Base-by-base conservation (phyloP, 768 basidiomycete genomes). In the Tricholoma sp. region DNA sequence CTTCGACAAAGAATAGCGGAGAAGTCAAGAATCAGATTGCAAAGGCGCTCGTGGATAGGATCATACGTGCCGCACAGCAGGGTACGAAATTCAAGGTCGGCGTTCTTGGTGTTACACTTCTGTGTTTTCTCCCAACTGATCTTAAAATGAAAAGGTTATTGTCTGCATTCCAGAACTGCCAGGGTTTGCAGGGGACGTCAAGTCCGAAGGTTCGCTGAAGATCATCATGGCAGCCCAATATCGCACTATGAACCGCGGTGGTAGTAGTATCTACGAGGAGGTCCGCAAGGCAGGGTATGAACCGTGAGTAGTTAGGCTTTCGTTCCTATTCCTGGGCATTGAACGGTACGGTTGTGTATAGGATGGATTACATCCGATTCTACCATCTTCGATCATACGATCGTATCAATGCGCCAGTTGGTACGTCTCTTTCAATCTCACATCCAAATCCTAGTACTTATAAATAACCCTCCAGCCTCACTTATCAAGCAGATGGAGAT, bases 301-400 rank as follows among this genome's bases (percentile, higher is more conserved):
- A 33, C 90, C 91, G 88, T 91, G 62, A 60, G 88, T 72, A 24
- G 20, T 34, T 67, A 18, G 39, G 9, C 4, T n/a, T 4, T 29
- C 9, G 3, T 28, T 31, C 33, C 6, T 42, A 29, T 10, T 44
- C n/a, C 12, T 7, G 13, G 28, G 15, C 4, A 9, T 17, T 28
- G 1, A 6, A 42, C 8, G 18, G n/a, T 13, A 32, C 20, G 50
- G n/a, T 42, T 45, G 13, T 32, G 24, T 18, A 28, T 48, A 92
- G 91, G n/a, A 64, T 75, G 72, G 86, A 94, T 56, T 94, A 88
- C 67, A 89, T 97, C 62, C 81, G 86, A 10, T 93, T 97, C 79
- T 98, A 91, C 74, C 94, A 98, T 72, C 78, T 99, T 24, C 82
- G 97, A 31, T 76, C 87, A 1, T 99, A 95, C 67, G 95, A 98